Evolutionary conservation across 1,284 basidiomycete species (phyloP), one percentile per base, ranked within the genome.

Genomic region (Volvariella surrecta): DNA sequence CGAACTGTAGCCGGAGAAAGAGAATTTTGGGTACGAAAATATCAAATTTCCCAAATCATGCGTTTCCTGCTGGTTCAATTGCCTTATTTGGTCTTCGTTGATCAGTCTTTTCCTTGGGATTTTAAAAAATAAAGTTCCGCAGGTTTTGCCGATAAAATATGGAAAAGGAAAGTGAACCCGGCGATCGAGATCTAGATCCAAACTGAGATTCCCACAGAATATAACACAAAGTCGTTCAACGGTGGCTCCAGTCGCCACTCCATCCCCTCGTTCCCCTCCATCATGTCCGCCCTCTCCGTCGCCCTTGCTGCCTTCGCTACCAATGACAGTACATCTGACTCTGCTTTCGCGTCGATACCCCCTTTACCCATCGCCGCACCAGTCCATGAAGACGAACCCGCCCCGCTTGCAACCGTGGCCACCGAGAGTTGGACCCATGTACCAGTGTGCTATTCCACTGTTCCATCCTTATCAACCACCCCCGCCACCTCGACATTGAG

Each of bases 251-350:
- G 24, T 28, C 24, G 6, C 24, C 24, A 28, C 28, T 22, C 22
- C 28, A 19, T 10, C 15, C 16, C 28, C 13, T 30, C 40, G 7
- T 24, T 31, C 28, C 16, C 22, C 28, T 32, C 40, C 32, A 35
- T 37, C 46, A 58, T 58, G 54, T 57, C 58, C 48, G 52, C 53
- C 40, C 55, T 58, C 45, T 37, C 51, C 35, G 39, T 45, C 24
- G 49, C 54, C 37, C 44, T 52, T 45, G 49, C 44, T 35, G 45
- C 47, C 37, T 44, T 48, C 47, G 37, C 47, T 40, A 13, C 42
- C 32, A 28, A 41, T 40, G n/a, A 22, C 39, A 28, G 22, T 44
- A 24, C 11, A 39, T 10, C 32, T 38, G 10, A 39, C 21, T 39
- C 37, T 20, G 16, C 20, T 13, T 21, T 16, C 22, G 20, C 43